These are phyloP conservation scores for Curvularia hawaiiensis DNA, from an alignment of 2,329 filamentous ascomycete species.

Conservation along the genomic window DNA sequence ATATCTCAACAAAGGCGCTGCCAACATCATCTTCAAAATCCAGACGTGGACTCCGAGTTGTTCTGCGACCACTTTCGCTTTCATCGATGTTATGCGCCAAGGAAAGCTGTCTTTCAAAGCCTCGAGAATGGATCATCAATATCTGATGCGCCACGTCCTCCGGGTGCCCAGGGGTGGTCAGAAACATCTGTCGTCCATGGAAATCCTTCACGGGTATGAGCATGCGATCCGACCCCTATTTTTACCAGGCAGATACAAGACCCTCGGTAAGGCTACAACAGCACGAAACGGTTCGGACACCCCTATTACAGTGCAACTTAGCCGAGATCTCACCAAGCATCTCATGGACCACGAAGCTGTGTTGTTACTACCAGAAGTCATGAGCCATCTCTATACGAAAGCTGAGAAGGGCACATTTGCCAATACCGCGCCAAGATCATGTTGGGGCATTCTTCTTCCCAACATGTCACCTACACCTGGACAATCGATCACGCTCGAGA, in stretches of 20 bases:
- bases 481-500: constrained; percentile 43
- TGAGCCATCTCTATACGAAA: constrained; percentile 17
- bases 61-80: constrained; percentile 11
- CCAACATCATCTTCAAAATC: constrained; percentile 42
- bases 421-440: neutral
- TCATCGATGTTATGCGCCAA: constrained; percentile 19
- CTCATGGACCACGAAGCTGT: constrained; percentile 31
- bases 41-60: constrained; percentile 11
- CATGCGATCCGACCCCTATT: constrained; percentile 39
- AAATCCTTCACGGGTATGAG: constrained; percentile 37
- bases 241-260: constrained; percentile 8
- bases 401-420: constrained; percentile 15
- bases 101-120: constrained; percentile 5
- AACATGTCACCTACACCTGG: constrained; percentile 36
- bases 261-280: constrained; percentile 6
- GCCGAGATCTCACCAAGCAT: constrained; percentile 18
- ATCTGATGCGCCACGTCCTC: constrained; percentile 31
- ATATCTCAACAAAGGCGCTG: constrained; percentile 43
- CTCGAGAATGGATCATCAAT: constrained; percentile 13
- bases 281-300: constrained; percentile 2
- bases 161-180: constrained; percentile 37
- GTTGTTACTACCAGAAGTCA: constrained; percentile 16
- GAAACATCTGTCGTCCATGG: constrained; percentile 32
- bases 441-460: constrained; percentile 37
- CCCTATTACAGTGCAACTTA: constrained; percentile 8